phyloP scores from a whole-genome alignment of 1,284 basidiomycete species.

The Ceratobasidium papillatum region DNA sequence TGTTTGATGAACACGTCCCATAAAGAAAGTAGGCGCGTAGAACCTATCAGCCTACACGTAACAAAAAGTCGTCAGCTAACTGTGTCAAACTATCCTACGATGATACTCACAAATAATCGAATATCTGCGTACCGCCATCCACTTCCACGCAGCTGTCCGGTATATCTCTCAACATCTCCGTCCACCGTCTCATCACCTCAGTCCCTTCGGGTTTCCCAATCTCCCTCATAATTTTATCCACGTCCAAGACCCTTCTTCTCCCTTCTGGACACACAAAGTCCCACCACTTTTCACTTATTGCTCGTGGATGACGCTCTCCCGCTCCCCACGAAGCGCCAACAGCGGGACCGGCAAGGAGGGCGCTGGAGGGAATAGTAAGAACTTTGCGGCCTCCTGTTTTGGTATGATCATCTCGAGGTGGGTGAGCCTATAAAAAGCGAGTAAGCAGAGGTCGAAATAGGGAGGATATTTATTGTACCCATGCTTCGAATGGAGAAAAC shows the following conservation, averaged over 20 bases:
- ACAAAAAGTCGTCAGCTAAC: neutral
- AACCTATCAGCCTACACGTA: slow-evolving; percentile 53
- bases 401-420: slow-evolving; percentile 19
- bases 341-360: slow-evolving; percentile 63
- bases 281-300: slow-evolving; percentile 55
- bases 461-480: neutral
- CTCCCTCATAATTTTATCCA: slow-evolving; percentile 27
- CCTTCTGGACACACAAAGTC: slow-evolving; percentile 54
- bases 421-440: slow-evolving; percentile 7
- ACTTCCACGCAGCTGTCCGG: slow-evolving; percentile 59
- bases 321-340: slow-evolving; percentile 59
- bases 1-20: slow-evolving; percentile 58
- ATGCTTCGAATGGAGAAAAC: slow-evolving; percentile 40
- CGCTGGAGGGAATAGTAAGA: slow-evolving; percentile 51
- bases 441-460: neutral
- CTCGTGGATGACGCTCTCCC: slow-evolving; percentile 51
- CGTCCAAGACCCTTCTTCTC: slow-evolving; percentile 48
- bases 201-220: slow-evolving; percentile 46
- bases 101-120: slow-evolving; percentile 56
- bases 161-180: slow-evolving; percentile 53
- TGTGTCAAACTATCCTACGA: neutral
- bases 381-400: slow-evolving; percentile 3
- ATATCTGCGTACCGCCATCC: slow-evolving; percentile 51
- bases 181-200: slow-evolving; percentile 54
- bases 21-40: slow-evolving; percentile 55